Evolutionary conservation across 305 asterid genomes (phyloP).

Genomic region (Plantago coronopus): DNA sequence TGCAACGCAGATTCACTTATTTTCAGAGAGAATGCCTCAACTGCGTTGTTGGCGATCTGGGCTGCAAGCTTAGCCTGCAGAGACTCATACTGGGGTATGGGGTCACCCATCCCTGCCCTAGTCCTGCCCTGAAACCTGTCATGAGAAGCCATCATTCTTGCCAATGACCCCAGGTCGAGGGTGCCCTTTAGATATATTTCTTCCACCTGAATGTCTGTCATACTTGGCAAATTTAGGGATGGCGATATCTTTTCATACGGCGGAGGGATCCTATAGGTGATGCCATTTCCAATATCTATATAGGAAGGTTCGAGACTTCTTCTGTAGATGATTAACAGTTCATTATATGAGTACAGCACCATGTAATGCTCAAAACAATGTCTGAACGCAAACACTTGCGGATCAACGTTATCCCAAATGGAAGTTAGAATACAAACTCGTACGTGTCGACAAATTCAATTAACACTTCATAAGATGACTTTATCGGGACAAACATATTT

Average conservation of each 20-base stretch:
- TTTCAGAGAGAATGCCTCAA: conserved; percentile 60
- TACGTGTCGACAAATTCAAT: background rate
- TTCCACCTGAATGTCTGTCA: conserved; percentile 76
- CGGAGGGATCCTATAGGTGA: conserved; percentile 82
- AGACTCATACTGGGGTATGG: conserved; percentile 71
- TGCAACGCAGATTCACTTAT: conserved; percentile 70
- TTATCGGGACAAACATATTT: no score
- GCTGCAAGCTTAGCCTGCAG: conserved; percentile 77
- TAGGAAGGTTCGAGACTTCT: conserved; percentile 75
- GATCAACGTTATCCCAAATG: background rate
- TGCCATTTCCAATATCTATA: conserved; percentile 92
- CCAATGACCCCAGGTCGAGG: conserved; percentile 95
- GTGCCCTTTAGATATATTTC: conserved; percentile 94
- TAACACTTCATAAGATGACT: no score
- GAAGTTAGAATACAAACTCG: background rate
- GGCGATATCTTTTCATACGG: conserved; percentile 79
- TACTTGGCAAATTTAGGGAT: conserved; percentile 67
- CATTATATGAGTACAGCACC: conserved; percentile 21
- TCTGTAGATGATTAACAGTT: conserved; percentile 45
- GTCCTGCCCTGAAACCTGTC: conserved; percentile 52
- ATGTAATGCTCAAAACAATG: conserved; percentile 10
- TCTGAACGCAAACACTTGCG: conserved; percentile 2
- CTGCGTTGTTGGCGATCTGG: conserved; percentile 44
- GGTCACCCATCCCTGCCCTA: conserved; percentile 70
- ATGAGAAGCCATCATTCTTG: conserved; percentile 90